These are phyloP conservation scores for Salix koriyanagi DNA, from an alignment of 345 rosid genomes.

Conservation along the genomic window DNA sequence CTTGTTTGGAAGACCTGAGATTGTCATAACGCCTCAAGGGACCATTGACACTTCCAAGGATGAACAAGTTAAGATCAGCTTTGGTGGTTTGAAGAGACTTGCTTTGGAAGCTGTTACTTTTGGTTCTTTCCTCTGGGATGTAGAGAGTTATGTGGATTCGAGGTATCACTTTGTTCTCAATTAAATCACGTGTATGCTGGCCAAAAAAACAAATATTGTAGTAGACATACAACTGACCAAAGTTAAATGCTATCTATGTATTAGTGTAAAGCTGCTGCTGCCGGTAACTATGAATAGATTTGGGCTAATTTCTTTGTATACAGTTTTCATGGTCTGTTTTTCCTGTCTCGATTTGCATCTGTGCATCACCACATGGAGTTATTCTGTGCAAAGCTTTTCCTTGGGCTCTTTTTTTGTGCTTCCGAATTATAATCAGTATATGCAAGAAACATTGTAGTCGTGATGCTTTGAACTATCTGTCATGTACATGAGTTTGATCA, in stretches of 20 bases:
- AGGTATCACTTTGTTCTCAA: slow-evolving; percentile 86
- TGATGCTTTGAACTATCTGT: background rate
- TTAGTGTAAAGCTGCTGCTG: slow-evolving; percentile 16
- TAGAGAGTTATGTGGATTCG: slow-evolving; percentile 86
- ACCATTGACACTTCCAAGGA: slow-evolving; percentile 69
- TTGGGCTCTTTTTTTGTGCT: background rate
- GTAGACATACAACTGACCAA: slow-evolving; percentile 9
- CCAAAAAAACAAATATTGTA: background rate
- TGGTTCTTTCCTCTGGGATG: slow-evolving; percentile 98
- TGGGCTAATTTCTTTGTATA: slow-evolving; percentile 10
- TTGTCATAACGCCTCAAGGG: slow-evolving; percentile 60
- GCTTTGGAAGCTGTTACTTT: slow-evolving; percentile 93
- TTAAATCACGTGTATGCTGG: slow-evolving; percentile 20
- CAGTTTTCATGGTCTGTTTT: slow-evolving; percentile 9
- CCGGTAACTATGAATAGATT: background rate
- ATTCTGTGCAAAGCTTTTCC: background rate
- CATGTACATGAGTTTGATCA: background rate
- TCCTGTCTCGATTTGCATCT: background rate
- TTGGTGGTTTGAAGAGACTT: slow-evolving; percentile 82
- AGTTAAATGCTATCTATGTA: slow-evolving; percentile 3
- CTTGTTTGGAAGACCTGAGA: slow-evolving; percentile 84
- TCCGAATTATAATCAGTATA: background rate
- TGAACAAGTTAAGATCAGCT: slow-evolving; percentile 74
- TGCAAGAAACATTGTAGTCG: background rate
- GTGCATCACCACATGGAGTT: background rate